Percentiles rank a stretch among this genome's conserved stretches.
Evolutionary conservation across 2,329 filamentous ascomycete species (phyloP).

Genomic region (Cercospora zeae-maydis): DNA sequence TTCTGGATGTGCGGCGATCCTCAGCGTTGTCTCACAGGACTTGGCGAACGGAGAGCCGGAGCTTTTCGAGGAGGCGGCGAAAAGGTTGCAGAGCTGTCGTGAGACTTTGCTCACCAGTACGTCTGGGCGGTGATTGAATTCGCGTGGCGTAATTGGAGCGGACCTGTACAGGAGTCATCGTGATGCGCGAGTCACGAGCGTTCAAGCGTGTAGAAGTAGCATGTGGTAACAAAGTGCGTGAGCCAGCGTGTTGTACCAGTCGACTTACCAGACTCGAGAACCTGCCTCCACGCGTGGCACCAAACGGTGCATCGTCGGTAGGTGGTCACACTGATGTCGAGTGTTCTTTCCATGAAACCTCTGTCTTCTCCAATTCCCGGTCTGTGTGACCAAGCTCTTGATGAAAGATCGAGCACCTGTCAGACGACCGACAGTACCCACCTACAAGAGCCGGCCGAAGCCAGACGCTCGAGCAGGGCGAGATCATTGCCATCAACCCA

Average conservation of each 20-base stretch:
- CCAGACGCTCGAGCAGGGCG: constrained; percentile 33
- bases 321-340: background rate
- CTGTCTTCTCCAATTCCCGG: constrained; percentile 26
- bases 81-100: constrained; percentile 68
- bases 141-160: background rate
- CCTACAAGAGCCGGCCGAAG: constrained; percentile 35
- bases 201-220: too few species aligned
- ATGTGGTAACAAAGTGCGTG: too few species aligned
- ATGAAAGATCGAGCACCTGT: constrained; percentile 32
- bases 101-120: constrained; percentile 9
- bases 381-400: constrained; percentile 29
- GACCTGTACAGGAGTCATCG: background rate
- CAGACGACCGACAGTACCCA: constrained; percentile 36
- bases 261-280: too few species aligned
- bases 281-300: too few species aligned
- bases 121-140: background rate
- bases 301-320: background rate
- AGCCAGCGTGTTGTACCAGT: too few species aligned
- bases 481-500: constrained; percentile 36
- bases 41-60: constrained; percentile 85
- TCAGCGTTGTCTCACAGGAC: constrained; percentile 74
- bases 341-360: background rate
- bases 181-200: background rate
- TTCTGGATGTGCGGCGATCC: constrained; percentile 73
- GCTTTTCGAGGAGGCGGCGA: constrained; percentile 78